Evolutionary conservation across 441 rosid genomes (phyloP), one percentile per base, ranked within the genome.

Genomic region (Bruguiera hainesii): DNA sequence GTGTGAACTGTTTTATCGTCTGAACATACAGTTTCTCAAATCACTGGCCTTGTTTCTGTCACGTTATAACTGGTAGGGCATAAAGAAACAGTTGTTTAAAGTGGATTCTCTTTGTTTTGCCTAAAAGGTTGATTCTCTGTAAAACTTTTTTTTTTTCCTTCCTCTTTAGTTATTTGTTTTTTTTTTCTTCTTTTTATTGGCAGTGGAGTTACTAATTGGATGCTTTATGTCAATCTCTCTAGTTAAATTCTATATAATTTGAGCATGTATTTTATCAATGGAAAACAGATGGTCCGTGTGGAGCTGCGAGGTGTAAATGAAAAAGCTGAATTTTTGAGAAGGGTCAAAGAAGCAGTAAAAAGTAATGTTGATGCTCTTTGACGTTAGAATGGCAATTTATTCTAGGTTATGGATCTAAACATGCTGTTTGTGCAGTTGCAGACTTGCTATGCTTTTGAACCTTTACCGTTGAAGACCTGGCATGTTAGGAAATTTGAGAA

Each of bases 271-370:
- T 78, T 73, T 78, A n/a, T 25, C 59, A 25, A 51, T 68, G 69
- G 25, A 60, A 50, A 61, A 68, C 72, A 93, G 98, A 83, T 91
- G 95, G 83, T 28, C 23, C 82, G 70, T 28, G 91, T 91, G 71
- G 80, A 78, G 75, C 84, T 93, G 29, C 73, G 76, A 21, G 95
- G 85, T 35, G 89, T 87, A 33, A 71, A 67, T 77, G 61, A 42
- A 13, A 89, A 83, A 72, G 91, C 87, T 56, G 95, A 89, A 75
- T 85, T 93, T 76, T 79, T 83, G 78, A 85, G 82, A 75, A 78
- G 80, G 85, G 85, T 91, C 68, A 83, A 81, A 68, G 97, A 87
- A 69, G 92, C 95, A 2, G 88, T 77, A 71, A 76, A 63, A 77
- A 83, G 96, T 93, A 87, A 81, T 78, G 63, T 77, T 61, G 63